phyloP scores from a whole-genome alignment of 306 rosid species.

The Cucurbita ficifolia region DNA sequence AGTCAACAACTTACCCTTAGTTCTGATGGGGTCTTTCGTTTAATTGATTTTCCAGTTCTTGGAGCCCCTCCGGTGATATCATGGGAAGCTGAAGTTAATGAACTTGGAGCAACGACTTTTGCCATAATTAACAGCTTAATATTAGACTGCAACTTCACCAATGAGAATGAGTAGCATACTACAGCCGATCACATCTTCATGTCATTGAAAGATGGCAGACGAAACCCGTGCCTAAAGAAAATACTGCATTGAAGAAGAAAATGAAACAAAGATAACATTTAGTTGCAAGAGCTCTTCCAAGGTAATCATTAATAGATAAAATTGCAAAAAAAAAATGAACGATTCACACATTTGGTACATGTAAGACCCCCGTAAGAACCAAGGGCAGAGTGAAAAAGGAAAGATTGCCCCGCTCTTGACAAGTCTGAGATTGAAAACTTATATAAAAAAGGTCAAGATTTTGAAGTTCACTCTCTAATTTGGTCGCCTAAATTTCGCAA shows the following conservation, averaged over 20 bases:
- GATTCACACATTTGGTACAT: background rate
- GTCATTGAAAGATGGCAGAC: background rate
- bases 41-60: conserved; percentile 17
- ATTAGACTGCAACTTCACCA: background rate
- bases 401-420: background rate
- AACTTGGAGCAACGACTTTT: conserved; percentile 17
- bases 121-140: background rate
- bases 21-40: conserved; percentile 76
- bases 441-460: background rate
- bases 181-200: background rate
- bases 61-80: conserved; percentile 7
- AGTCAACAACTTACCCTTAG: conserved; percentile 27
- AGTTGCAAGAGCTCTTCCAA: background rate
- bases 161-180: background rate
- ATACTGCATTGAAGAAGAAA: background rate
- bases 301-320: background rate
- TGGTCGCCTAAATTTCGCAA: background rate
- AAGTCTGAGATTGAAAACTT: background rate
- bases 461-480: background rate
- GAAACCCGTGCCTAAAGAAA: background rate
- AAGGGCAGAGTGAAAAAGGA: background rate
- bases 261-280: background rate
- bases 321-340: background rate
- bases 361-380: background rate
- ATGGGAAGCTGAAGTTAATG: conserved; percentile 33